phyloP scores from a whole-genome alignment of 148 eudicot genomes.

The Nepenthes mirabilis region DNA sequence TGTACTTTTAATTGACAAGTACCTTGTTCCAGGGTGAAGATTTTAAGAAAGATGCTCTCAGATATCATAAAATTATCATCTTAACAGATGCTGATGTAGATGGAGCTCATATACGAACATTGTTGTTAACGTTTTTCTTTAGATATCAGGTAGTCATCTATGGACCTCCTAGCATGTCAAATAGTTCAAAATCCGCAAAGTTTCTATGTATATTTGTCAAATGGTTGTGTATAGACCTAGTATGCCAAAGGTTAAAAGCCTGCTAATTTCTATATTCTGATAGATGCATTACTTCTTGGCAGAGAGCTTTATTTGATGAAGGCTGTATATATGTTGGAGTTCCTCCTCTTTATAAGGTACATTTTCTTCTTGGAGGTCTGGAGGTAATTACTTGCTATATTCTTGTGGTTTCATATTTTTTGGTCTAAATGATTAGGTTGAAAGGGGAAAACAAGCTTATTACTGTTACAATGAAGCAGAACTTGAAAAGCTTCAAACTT shows the following conservation, averaged over 20 bases:
- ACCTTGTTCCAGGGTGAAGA: slow-evolving; percentile 74
- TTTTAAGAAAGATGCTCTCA: slow-evolving; percentile 73
- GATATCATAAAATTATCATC: slow-evolving; percentile 91
- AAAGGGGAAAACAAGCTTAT: slow-evolving; percentile 73
- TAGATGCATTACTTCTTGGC: slow-evolving; percentile 6
- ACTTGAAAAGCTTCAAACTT: slow-evolving; percentile 41
- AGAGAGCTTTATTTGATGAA: slow-evolving; percentile 90
- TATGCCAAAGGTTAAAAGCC: no score
- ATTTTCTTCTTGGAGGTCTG: slow-evolving; percentile 5
- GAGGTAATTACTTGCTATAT: background rate
- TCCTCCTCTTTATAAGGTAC: slow-evolving; percentile 93
- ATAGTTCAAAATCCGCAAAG: background rate
- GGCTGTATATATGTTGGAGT: slow-evolving; percentile 97
- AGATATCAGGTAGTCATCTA: slow-evolving; percentile 71
- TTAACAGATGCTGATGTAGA: slow-evolving; percentile 99
- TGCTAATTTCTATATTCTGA: background rate
- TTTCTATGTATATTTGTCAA: background rate
- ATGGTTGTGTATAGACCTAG: no score
- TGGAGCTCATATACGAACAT: slow-evolving; percentile 95
- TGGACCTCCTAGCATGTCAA: background rate
- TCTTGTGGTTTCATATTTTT: background rate
- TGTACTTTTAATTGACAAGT: slow-evolving; percentile 7
- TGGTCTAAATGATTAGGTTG: slow-evolving; percentile 40
- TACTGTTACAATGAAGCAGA: slow-evolving; percentile 85
- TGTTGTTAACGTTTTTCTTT: slow-evolving; percentile 80